Base-by-base conservation (phyloP, 805 yeast genomes). In the Ogataea philodendri region DNA sequence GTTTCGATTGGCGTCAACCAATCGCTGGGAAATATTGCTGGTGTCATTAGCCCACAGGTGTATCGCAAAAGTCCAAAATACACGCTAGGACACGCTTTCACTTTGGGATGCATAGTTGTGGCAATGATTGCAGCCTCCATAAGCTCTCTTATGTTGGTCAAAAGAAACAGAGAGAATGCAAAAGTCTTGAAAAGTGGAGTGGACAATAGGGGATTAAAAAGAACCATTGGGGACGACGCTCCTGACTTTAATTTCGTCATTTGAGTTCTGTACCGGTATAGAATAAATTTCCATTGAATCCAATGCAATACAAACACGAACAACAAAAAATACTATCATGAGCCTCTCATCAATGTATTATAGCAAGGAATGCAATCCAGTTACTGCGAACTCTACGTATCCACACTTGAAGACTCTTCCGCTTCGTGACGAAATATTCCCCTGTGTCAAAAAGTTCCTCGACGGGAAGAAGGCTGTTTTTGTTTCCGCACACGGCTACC, bases 11-110 rank as follows among this genome's bases (percentile, higher is more conserved):
- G 69, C 7, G 35, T 57, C 22, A 66, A 70, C 34, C 73, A 67
- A 45, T 57, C 69, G 2, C 39, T 69, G 11, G 75, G 74, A 7
- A 70, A 70, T 42, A 39, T 64, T 17, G 60, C 74, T 5, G 76
- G 76, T 34, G 68, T 63, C 3, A 54, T 69, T 40, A 64, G 67
- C 21, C 67, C 68, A 17, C 73, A 68, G 45, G 62, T 69, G 15
- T 70, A 67, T 51, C 49, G 66, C 22, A 44, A 49, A 6, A 48
- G 70, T 3, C 70, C 70, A 4, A 32, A 39, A 5, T 69, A 62
- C 39, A 46, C 38, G 9, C 48, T 66, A 18, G 73, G 74, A 2
- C 62, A 66, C 39, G 57, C 62, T 3, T 65, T 66, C 37, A 59
- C 70, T 7, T 43, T 67, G 19, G 71, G 72, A 4, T 37, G 42